Evolutionary conservation across 1,139 yeast species (phyloP).

Genomic region (Hanseniaspora uvarum): DNA sequence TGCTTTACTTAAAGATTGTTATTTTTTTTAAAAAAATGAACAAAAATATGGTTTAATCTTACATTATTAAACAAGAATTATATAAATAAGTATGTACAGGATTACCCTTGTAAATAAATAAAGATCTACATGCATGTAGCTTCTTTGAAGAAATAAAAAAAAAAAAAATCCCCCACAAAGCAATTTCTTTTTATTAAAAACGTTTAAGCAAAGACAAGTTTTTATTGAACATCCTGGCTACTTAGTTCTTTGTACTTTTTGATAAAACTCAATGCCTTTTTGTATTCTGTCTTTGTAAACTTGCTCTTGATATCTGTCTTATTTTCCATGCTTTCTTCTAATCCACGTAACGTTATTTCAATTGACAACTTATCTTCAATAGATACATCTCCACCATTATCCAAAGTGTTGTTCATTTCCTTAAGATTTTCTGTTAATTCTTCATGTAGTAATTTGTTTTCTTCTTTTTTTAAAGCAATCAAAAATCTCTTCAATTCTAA

Average conservation of each 20-base stretch:
- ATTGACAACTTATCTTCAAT: slow-evolving; percentile 12
- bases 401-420: neutral
- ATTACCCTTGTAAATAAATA: neutral
- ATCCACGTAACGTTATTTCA: neutral
- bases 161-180: neutral
- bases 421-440: neutral
- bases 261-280: slow-evolving; percentile 5
- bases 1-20: too few relatives aligned
- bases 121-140: neutral
- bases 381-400: slow-evolving; percentile 1
- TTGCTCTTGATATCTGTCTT: neutral
- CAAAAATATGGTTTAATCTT: too few relatives aligned
- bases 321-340: neutral
- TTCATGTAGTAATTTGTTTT: neutral
- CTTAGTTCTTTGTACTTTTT: neutral
- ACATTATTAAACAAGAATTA: neutral
- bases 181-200: neutral
- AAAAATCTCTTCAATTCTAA: slow-evolving; percentile 23
- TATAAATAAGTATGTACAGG: slow-evolving; percentile 1
- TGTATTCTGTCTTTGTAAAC: slow-evolving; percentile 10
- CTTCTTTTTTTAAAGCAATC: slow-evolving; percentile 20
- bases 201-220: neutral
- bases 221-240: neutral
- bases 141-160: too few relatives aligned
- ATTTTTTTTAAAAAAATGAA: too few relatives aligned